These are phyloP conservation scores for Candida germanica DNA, from an alignment of 805 yeast genomes.

Conservation along the genomic window DNA sequence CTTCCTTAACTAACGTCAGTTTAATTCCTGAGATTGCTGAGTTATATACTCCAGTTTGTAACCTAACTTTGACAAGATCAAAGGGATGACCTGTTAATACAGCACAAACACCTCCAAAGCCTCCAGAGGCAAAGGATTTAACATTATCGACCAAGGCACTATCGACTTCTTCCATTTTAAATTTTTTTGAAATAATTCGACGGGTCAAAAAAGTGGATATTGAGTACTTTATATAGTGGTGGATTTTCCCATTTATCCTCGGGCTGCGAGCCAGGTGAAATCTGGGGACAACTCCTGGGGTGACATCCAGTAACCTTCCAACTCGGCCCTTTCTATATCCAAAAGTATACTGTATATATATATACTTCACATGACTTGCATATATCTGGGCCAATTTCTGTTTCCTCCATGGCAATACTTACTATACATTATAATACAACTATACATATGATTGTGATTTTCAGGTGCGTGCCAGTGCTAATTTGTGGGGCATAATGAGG, in stretches of 20 bases:
- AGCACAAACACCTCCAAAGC: slow-evolving; percentile 95
- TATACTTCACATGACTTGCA: no score
- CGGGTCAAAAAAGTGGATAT: neutral
- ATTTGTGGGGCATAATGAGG: slow-evolving; percentile 13
- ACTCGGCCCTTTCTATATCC: no score
- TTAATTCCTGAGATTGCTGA: slow-evolving; percentile 66
- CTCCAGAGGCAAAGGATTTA: slow-evolving; percentile 89
- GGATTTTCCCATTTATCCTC: slow-evolving; percentile 1
- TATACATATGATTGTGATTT: neutral
- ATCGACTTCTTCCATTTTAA: slow-evolving; percentile 43
- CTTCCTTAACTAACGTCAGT: slow-evolving; percentile 68
- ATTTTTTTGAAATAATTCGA: slow-evolving; percentile 4
- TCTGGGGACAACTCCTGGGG: no score
- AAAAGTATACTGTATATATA: no score
- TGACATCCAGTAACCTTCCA: no score
- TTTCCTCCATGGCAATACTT: no score
- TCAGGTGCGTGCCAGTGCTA: slow-evolving; percentile 3
- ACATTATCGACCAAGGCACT: slow-evolving; percentile 65
- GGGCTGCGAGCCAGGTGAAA: no score
- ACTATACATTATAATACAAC: no score
- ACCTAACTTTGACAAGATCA: slow-evolving; percentile 86
- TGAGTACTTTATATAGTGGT: neutral
- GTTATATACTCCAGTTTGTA: slow-evolving; percentile 76
- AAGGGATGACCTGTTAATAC: slow-evolving; percentile 96
- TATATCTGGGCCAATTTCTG: no score